Percentiles rank a stretch among this genome's conserved stretches.
phyloP scores from a whole-genome alignment of 2,329 filamentous ascomycete species.

The Ceratocystis ficicola region DNA sequence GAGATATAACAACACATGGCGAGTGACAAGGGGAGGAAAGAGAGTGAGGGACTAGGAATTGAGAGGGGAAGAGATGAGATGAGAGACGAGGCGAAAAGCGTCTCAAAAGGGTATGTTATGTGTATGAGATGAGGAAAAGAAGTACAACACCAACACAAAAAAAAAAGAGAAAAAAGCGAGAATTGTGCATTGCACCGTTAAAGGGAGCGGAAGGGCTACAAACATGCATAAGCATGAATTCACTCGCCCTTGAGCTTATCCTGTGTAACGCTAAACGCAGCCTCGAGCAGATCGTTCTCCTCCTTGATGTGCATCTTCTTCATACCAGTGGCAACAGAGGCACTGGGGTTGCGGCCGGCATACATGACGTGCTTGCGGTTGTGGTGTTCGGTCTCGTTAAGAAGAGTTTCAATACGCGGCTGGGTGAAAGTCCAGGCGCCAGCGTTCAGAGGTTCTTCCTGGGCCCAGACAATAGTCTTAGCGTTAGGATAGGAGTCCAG shows the following conservation, averaged over 20 bases:
- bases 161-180: background rate
- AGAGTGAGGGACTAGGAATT: background rate
- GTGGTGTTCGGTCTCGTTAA: slow-evolving; percentile 88
- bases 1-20: background rate
- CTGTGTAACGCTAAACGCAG: slow-evolving; percentile 52
- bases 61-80: background rate
- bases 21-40: background rate
- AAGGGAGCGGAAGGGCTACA: background rate
- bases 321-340: slow-evolving; percentile 83
- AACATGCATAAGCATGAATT: slow-evolving; percentile 16
- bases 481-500: slow-evolving; percentile 94
- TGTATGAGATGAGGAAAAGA: background rate
- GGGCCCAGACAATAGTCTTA: slow-evolving; percentile 91
- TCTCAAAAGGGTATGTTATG: background rate
- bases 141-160: background rate
- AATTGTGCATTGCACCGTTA: background rate
- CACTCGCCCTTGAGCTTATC: slow-evolving; percentile 59
- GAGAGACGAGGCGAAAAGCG: background rate
- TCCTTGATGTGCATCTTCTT: slow-evolving; percentile 85
- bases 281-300: slow-evolving; percentile 68
- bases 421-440: slow-evolving; percentile 97
- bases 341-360: slow-evolving; percentile 84
- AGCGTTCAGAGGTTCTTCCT: slow-evolving; percentile 96
- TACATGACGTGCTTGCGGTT: slow-evolving; percentile 95
- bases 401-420: slow-evolving; percentile 87